Percentiles rank a stretch among this genome's conserved stretches.
phyloP scores from a whole-genome alignment of 169 alveolate species.

The Theileria parva region DNA sequence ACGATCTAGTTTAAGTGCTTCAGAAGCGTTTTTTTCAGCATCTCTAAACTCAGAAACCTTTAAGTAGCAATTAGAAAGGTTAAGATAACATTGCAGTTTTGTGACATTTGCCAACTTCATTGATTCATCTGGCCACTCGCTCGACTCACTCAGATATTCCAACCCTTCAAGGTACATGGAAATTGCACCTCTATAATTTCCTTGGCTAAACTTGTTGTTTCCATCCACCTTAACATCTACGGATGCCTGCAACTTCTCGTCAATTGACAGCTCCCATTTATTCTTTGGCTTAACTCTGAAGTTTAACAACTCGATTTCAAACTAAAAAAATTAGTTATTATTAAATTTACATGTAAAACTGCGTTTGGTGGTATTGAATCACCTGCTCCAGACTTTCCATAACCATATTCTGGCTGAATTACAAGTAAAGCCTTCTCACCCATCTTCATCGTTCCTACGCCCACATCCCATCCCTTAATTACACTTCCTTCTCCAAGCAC shows the following conservation, averaged over 20 bases:
- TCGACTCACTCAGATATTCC: slow-evolving; percentile 45
- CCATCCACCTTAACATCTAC: slow-evolving; percentile 75
- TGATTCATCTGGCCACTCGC: slow-evolving; percentile 58
- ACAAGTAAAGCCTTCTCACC: slow-evolving; percentile 68
- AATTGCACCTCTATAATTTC: slow-evolving; percentile 70
- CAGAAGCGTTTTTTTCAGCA: slow-evolving; percentile 77
- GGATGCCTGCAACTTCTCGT: slow-evolving; percentile 82
- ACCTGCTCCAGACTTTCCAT: slow-evolving; percentile 83
- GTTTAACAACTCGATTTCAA: slow-evolving; percentile 78
- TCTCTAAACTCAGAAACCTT: slow-evolving; percentile 69
- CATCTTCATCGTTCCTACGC: slow-evolving; percentile 75
- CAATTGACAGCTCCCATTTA: slow-evolving; percentile 73
- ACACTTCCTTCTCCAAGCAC: slow-evolving; percentile 78
- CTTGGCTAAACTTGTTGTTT: slow-evolving; percentile 70
- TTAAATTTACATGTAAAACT: slow-evolving; percentile 60
- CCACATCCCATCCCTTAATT: slow-evolving; percentile 80
- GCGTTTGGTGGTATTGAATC: slow-evolving; percentile 79
- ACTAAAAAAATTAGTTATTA: slow-evolving; percentile 26
- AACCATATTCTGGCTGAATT: slow-evolving; percentile 76
- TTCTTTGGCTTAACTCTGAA: slow-evolving; percentile 73
- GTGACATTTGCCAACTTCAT: slow-evolving; percentile 36
- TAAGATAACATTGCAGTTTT: slow-evolving; percentile 63
- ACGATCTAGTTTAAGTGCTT: slow-evolving; percentile 74
- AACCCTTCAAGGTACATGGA: slow-evolving; percentile 72
- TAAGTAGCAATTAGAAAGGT: slow-evolving; percentile 67